phyloP scores from a whole-genome alignment of 352 stramenopile genomes.

The Globisporangium sylvaticum region DNA sequence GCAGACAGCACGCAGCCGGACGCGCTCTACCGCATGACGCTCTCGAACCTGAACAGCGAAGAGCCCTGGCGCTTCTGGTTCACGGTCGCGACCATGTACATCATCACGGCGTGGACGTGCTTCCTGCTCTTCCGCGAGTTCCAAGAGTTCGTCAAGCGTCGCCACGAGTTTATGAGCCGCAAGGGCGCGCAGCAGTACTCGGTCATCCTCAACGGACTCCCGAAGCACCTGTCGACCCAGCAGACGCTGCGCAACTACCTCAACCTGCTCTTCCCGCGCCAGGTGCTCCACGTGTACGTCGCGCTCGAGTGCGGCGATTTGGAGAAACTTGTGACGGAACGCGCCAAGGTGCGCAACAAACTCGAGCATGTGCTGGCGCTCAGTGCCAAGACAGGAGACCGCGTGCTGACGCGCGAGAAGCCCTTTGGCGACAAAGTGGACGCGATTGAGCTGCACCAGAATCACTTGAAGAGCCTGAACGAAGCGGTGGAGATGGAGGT shows the following conservation, averaged over 20 bases:
- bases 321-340: conserved; percentile 68
- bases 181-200: conserved; percentile 71
- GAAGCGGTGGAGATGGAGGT: conserved; percentile 75
- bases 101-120: conserved; percentile 52
- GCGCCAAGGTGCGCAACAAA: conserved; percentile 61
- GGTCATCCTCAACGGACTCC: conserved; percentile 69
- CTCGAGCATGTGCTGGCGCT: conserved; percentile 64
- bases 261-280: conserved; percentile 64
- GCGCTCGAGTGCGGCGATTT: conserved; percentile 70
- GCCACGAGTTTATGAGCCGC: conserved; percentile 73
- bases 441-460: conserved; percentile 66
- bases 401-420: conserved; percentile 38
- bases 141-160: conserved; percentile 62
- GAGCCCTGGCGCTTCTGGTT: conserved; percentile 63
- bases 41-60: conserved; percentile 55
- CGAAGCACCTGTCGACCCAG: conserved; percentile 65
- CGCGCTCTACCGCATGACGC: conserved; percentile 58
- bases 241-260: conserved; percentile 79
- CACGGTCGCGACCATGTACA: conserved; percentile 64
- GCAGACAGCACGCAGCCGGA: conserved; percentile 29
- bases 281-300: conserved; percentile 68
- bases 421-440: conserved; percentile 49
- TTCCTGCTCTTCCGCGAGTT: conserved; percentile 70
- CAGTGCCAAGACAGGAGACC: conserved; percentile 57
- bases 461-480: conserved; percentile 69